Conservation (phyloP, 2,329 filamentous ascomycete species). For the Monilinia polystroma region DNA sequence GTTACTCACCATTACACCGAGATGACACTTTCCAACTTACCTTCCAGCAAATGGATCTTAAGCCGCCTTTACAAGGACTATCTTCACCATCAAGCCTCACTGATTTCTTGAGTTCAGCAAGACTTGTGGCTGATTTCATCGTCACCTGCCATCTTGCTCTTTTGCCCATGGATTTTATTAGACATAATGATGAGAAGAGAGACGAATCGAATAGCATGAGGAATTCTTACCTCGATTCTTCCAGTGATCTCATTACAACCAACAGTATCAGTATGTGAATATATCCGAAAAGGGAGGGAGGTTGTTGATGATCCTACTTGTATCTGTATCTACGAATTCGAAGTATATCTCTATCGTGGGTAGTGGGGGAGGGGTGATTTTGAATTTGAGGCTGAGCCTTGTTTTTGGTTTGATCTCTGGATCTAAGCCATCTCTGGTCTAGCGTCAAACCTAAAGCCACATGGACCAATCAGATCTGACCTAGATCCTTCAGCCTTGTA, state of each 20-base stretch:
- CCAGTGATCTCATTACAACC: conserved; percentile 53
- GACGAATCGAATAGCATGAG: not conserved
- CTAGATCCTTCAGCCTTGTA: not conserved
- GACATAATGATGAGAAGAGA: conserved; percentile 25
- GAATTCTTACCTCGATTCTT: conserved; percentile 50
- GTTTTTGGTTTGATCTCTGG: not conserved
- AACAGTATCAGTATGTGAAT: not conserved
- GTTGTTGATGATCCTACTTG: not conserved
- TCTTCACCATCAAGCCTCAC: conserved; percentile 58
- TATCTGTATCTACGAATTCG: no score
- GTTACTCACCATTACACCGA: conserved; percentile 19
- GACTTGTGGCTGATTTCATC: conserved; percentile 55
- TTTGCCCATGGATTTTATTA: conserved; percentile 20
- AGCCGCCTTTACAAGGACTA: conserved; percentile 67
- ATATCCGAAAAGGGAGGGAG: conserved; percentile 9
- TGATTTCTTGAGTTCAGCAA: conserved; percentile 63
- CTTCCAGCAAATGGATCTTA: conserved; percentile 93
- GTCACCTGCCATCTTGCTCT: conserved; percentile 70
- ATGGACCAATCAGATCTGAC: not conserved
- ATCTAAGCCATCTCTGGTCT: not conserved
- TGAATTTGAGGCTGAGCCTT: conserved; percentile 6
- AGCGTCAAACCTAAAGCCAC: not conserved
- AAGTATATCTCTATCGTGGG: not conserved
- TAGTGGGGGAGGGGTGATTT: not conserved
- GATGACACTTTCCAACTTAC: conserved; percentile 44